A percentile compares a stretch with the other conserved stretches of the same genome.
These are phyloP conservation scores for Acmispon strigosus DNA, from an alignment of 306 rosid genomes.

Conservation along the genomic window DNA sequence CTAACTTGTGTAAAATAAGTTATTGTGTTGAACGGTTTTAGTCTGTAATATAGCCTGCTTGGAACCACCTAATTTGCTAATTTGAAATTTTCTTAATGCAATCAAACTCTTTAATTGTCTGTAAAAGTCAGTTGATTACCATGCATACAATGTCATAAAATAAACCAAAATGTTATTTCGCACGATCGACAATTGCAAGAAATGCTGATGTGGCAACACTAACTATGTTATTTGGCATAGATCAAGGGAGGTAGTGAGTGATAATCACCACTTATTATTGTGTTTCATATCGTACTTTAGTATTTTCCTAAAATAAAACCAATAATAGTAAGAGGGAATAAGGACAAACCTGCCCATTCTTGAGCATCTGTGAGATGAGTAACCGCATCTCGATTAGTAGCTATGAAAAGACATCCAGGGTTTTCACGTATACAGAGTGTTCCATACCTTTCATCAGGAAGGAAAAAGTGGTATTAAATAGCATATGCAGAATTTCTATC, in stretches of 20 bases:
- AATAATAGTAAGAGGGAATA: slow-evolving; percentile 10
- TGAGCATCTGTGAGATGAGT: slow-evolving; percentile 99
- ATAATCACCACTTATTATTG: too few species aligned
- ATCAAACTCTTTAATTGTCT: neutral
- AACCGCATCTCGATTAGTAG: slow-evolving; percentile 96
- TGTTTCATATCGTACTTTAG: too few species aligned
- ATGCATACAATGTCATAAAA: slow-evolving; percentile 1
- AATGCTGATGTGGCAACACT: too few species aligned
- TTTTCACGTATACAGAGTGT: slow-evolving; percentile 96
- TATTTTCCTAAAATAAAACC: neutral
- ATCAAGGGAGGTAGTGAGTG: too few species aligned
- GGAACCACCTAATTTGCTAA: neutral
- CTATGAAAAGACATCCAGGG: slow-evolving; percentile 98
- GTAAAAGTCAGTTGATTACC: neutral
- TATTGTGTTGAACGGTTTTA: neutral
- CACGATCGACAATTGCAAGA: too few species aligned
- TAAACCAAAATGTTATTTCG: too few species aligned
- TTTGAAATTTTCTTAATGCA: neutral
- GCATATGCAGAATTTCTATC: neutral
- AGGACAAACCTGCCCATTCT: slow-evolving; percentile 93
- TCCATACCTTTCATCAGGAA: slow-evolving; percentile 57
- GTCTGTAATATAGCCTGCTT: neutral
- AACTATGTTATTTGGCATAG: too few species aligned
- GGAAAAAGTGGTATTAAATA: neutral
- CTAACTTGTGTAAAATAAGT: neutral